Conservation (phyloP, 305 asterid genomes). For the Fraxinus latifolia region DNA sequence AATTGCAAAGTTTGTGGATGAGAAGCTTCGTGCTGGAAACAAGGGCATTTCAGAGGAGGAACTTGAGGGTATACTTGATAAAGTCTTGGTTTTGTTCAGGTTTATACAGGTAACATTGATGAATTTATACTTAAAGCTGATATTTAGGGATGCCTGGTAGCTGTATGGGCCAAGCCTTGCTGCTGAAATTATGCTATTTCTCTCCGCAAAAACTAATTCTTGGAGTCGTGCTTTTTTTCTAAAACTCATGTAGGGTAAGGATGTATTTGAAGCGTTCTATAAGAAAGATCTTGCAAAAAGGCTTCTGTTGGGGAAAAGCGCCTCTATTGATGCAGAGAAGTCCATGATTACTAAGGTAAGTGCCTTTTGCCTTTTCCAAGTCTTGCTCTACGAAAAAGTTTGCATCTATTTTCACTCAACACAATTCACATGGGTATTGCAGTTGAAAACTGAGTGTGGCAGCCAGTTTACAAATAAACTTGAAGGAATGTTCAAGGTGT, state of each 20-base stretch:
- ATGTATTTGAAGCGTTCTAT: slow-evolving; percentile 58
- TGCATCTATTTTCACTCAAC: slow-evolving; percentile 5
- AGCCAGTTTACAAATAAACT: slow-evolving; percentile 97
- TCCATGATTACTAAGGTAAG: slow-evolving; percentile 55
- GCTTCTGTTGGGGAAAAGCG: slow-evolving; percentile 55
- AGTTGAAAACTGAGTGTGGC: slow-evolving; percentile 97
- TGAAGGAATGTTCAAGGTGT: slow-evolving; percentile 98
- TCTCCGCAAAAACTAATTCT: background rate
- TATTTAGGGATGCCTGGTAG: background rate
- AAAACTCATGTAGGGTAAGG: slow-evolving; percentile 38
- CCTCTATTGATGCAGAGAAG: slow-evolving; percentile 93
- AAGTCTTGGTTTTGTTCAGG: slow-evolving; percentile 87
- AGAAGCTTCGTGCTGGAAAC: slow-evolving; percentile 93
- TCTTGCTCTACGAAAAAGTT: background rate
- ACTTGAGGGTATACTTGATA: slow-evolving; percentile 90
- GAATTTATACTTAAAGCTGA: background rate
- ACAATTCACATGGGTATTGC: slow-evolving; percentile 31
- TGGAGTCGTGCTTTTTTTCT: background rate
- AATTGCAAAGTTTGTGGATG: slow-evolving; percentile 89
- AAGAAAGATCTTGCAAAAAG: slow-evolving; percentile 73
- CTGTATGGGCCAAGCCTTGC: background rate
- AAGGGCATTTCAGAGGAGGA: slow-evolving; percentile 99
- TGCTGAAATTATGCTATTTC: background rate
- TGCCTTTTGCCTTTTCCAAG: background rate
- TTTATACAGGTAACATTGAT: slow-evolving; percentile 68